phyloP scores from a whole-genome alignment of 2,329 filamentous ascomycete genomes.

The Fusarium sp. region DNA sequence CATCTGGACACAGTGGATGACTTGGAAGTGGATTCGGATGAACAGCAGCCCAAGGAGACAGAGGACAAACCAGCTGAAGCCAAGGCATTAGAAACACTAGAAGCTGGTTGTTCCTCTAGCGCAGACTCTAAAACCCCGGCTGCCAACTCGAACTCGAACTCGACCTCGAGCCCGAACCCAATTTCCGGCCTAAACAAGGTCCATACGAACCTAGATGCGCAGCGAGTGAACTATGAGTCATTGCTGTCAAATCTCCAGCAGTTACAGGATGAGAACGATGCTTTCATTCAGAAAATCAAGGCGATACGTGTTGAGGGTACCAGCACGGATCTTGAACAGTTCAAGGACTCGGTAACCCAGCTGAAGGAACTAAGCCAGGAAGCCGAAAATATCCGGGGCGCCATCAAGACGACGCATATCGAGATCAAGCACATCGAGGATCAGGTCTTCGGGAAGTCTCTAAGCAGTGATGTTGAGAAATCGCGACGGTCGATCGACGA shows the following conservation, averaged over 20 bases:
- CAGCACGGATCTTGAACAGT: slow-evolving; percentile 47
- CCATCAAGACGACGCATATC: slow-evolving; percentile 55
- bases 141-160: neutral
- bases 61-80: slow-evolving; percentile 16
- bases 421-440: slow-evolving; percentile 55
- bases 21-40: slow-evolving; percentile 46
- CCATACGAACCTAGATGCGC: slow-evolving; percentile 46
- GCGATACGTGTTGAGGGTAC: slow-evolving; percentile 46
- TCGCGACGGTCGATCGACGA: slow-evolving; percentile 58
- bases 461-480: slow-evolving; percentile 27
- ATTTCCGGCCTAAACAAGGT: slow-evolving; percentile 16
- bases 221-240: slow-evolving; percentile 54
- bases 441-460: slow-evolving; percentile 45
- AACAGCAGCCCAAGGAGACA: slow-evolving; percentile 37
- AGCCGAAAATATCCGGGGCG: slow-evolving; percentile 54
- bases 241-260: slow-evolving; percentile 53
- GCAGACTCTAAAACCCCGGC: slow-evolving; percentile 1
- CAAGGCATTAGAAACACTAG: slow-evolving; percentile 9
- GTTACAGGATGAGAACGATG: slow-evolving; percentile 51
- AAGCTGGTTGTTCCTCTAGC: slow-evolving; percentile 1
- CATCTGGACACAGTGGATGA: slow-evolving; percentile 52
- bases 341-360: slow-evolving; percentile 46
- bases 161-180: neutral
- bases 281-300: slow-evolving; percentile 52
- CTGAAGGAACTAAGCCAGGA: slow-evolving; percentile 51